Evolutionary conservation across 176 grass and related monocot species (phyloP).

Genomic region (Alopecurus myosuroides): DNA sequence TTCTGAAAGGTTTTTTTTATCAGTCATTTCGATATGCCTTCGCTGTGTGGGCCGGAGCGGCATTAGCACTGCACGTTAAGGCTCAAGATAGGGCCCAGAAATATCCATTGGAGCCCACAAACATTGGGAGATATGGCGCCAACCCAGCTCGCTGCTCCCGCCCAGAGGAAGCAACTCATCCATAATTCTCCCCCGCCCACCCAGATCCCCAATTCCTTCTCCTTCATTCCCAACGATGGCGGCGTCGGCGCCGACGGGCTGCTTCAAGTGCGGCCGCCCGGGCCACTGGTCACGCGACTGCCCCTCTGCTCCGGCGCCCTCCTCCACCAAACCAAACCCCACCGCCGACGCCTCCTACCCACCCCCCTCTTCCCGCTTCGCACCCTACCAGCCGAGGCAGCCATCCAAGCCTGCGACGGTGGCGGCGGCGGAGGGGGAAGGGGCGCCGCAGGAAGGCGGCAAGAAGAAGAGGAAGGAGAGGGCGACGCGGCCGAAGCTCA

Average conservation of each 20-base stretch:
- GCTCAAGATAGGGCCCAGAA: background rate
- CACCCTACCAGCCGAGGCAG: background rate
- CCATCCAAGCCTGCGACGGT: background rate
- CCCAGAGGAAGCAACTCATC: background rate
- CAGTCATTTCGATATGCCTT: too few relatives aligned
- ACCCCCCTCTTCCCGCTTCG: background rate
- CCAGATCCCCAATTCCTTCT: background rate
- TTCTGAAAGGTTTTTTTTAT: too few relatives aligned
- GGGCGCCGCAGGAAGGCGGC: background rate
- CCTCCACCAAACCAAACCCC: slow-evolving; percentile 15
- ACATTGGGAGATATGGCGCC: background rate
- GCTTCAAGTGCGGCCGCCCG: slow-evolving; percentile 20
- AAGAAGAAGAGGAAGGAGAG: slow-evolving; percentile 48
- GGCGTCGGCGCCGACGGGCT: slow-evolving; percentile 57
- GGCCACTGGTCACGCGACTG: slow-evolving; percentile 92
- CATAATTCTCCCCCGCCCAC: background rate
- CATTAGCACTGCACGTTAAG: too few relatives aligned
- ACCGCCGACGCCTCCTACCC: slow-evolving; percentile 5
- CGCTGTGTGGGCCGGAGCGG: too few relatives aligned
- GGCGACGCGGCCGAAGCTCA: slow-evolving; percentile 69
- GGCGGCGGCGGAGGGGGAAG: background rate
- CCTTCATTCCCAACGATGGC: slow-evolving; percentile 8
- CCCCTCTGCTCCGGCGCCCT: slow-evolving; percentile 30
- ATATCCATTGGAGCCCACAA: background rate
- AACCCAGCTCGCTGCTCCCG: background rate